Conservation (phyloP, 2,329 filamentous ascomycete species). For the Blastomyces gilchristii region DNA sequence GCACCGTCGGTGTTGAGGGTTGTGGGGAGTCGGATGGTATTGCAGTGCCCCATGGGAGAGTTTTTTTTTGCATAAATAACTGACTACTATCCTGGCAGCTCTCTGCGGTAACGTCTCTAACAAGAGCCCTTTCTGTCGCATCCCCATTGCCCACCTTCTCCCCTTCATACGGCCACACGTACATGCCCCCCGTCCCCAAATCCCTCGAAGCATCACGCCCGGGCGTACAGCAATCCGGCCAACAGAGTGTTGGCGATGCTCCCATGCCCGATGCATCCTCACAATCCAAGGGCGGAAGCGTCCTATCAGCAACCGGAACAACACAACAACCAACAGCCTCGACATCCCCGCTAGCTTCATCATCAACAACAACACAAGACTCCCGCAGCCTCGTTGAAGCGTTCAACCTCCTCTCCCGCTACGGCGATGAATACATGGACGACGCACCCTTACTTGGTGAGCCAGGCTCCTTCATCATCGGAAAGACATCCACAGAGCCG, state of each 20-base stretch:
- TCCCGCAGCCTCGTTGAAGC: conserved; percentile 38
- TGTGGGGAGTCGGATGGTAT: conserved; percentile 44
- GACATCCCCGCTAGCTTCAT: conserved; percentile 9
- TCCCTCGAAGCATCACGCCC: conserved; percentile 25
- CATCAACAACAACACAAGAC: conserved; percentile 22
- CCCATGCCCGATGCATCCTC: conserved; percentile 32
- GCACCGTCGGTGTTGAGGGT: conserved; percentile 52
- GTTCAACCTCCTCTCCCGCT: conserved; percentile 42
- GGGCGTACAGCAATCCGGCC: conserved; percentile 29
- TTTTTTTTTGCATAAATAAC: not conserved
- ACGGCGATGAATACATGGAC: conserved; percentile 54
- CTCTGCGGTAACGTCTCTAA: conserved; percentile 46
- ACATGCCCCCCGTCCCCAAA: conserved; percentile 42
- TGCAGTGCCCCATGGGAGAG: conserved; percentile 12
- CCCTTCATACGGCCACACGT: conserved; percentile 51
- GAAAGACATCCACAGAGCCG: conserved; percentile 22
- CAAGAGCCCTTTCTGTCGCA: conserved; percentile 45
- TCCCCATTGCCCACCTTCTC: conserved; percentile 47
- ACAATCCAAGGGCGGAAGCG: conserved; percentile 23
- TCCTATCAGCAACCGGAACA: conserved; percentile 14
- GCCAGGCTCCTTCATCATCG: conserved; percentile 52
- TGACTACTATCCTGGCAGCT: conserved; percentile 32
- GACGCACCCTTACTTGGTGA: conserved; percentile 54
- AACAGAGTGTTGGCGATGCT: conserved; percentile 39
- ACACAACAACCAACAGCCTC: conserved; percentile 1